Evolutionary conservation across 1,284 basidiomycete genomes (phyloP).

Genomic region (Boletellus deceptivus): DNA sequence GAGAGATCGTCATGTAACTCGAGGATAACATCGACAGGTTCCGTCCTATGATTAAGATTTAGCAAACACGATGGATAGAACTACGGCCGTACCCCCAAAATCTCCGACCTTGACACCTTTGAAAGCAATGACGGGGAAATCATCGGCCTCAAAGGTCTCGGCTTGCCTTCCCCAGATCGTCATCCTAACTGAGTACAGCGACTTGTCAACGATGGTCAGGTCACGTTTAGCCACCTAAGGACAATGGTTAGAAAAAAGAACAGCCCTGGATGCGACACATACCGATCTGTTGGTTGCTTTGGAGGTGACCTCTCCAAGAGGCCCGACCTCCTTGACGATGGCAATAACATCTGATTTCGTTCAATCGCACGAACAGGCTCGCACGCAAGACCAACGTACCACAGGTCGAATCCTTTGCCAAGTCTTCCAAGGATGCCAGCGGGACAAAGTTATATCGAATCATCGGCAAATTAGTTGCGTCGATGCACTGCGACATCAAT

Average conservation of each 20-base stretch:
- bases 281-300: conserved; percentile 69
- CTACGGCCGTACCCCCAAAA: conserved; percentile 67
- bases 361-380: conserved; percentile 13
- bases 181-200: conserved; percentile 77
- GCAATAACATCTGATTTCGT: conserved; percentile 73
- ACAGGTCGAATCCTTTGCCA: conserved; percentile 75
- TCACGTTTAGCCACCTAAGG: conserved; percentile 82
- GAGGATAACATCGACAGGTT: conserved; percentile 72
- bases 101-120: conserved; percentile 96
- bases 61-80: not conserved
- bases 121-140: conserved; percentile 83
- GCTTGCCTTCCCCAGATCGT: conserved; percentile 98
- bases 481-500: conserved; percentile 60
- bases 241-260: conserved; percentile 4
- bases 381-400: conserved; percentile 48
- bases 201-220: conserved; percentile 84
- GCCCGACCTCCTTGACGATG: conserved; percentile 78
- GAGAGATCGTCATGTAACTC: conserved; percentile 79
- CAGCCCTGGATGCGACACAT: conserved; percentile 21
- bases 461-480: conserved; percentile 71
- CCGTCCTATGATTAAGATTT: conserved; percentile 48
- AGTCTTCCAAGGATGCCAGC: conserved; percentile 59
- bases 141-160: conserved; percentile 65
- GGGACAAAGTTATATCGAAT: conserved; percentile 84
- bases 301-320: conserved; percentile 68